A percentile compares a stretch with the other conserved stretches of the same genome.
Evolutionary conservation across 2,329 filamentous ascomycete genomes (phyloP).

Genomic region (Hortaea werneckii): DNA sequence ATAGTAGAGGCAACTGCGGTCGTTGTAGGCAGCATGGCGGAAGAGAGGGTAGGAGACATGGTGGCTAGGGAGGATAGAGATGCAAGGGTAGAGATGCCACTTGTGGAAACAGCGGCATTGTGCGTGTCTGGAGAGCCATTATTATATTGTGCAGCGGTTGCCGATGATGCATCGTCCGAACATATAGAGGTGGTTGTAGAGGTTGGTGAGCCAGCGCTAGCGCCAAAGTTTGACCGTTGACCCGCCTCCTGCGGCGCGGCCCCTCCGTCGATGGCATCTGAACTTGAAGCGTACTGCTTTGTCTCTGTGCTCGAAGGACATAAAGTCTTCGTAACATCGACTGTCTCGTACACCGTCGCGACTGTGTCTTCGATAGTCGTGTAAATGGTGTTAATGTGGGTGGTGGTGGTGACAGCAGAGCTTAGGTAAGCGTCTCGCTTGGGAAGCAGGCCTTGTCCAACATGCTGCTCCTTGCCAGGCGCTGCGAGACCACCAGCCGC

Average conservation of each 20-base stretch:
- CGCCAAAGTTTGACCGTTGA: not conserved
- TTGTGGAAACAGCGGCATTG: not conserved
- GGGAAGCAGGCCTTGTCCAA: too few species aligned
- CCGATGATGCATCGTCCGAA: not conserved
- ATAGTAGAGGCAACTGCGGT: not conserved
- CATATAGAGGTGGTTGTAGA: not conserved
- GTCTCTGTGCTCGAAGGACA: slow-evolving; percentile 1
- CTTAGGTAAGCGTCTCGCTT: too few species aligned
- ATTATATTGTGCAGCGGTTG: not conserved
- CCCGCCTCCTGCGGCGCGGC: not conserved
- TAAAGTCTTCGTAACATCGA: slow-evolving; percentile 6
- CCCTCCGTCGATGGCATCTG: not conserved
- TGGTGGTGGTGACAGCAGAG: not conserved
- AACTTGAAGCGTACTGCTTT: too few species aligned
- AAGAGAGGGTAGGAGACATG: not conserved
- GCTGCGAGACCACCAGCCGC: slow-evolving; percentile 4
- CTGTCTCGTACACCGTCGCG: not conserved
- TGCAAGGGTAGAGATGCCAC: not conserved
- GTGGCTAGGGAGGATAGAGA: not conserved
- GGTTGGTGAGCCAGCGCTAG: not conserved
- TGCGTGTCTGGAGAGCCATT: not conserved
- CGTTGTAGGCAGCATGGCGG: not conserved
- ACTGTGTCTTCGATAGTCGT: not conserved
- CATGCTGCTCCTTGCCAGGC: not conserved
- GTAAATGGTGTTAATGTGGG: not conserved